Evolutionary conservation across 768 basidiomycete genomes (phyloP), one percentile per base, ranked within the genome.

Genomic region (Coprinellus aureogranulatus): DNA sequence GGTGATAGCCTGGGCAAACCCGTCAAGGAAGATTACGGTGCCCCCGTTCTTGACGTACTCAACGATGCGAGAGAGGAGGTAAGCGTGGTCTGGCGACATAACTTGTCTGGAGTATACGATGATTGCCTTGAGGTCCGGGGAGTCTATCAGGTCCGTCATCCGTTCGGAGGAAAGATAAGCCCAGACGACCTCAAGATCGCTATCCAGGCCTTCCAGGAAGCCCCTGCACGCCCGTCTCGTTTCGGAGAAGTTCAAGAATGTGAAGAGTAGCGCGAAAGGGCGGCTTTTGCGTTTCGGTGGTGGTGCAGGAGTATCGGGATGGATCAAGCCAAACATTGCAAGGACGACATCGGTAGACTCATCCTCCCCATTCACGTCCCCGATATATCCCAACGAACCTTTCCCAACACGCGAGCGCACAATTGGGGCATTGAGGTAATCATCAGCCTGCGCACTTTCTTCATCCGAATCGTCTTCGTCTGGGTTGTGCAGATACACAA

Each of bases 1-100:
- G 2, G 58, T 27, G 46, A 67, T 31, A 20, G 58, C 59, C 14
- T 39, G 44, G 55, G 64, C 54, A 62, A 75, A 72, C 12, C 62
- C 53, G 34, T 66, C 67, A 6, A 64, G 69, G 51, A 75, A 64
- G 44, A 78, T 67, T 41, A 76, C 65, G 6, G 65, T 72, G 0
- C 78, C 78, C 2, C 78, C 76, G 5, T 58, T 59, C 39, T 70
- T 65, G 1, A 66, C 70, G 55, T 72, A 78, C 46, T 65, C 64
- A 22, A 72, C 69, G 44, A 78, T 57, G 39, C 64, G 62, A 12
- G 67, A 58, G 28, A 73, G 62, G 1, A 76, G 59, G 18, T 65
- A 62, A 3, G 63, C 61, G 37, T 73, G 63, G 30, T 67, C 57
- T 1, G 52, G 48, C 0, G 64, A 34, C 3, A 64, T 47, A 26